Evolutionary conservation across 2,329 filamentous ascomycete genomes (phyloP).

Genomic region (Fusarium ambrosium): DNA sequence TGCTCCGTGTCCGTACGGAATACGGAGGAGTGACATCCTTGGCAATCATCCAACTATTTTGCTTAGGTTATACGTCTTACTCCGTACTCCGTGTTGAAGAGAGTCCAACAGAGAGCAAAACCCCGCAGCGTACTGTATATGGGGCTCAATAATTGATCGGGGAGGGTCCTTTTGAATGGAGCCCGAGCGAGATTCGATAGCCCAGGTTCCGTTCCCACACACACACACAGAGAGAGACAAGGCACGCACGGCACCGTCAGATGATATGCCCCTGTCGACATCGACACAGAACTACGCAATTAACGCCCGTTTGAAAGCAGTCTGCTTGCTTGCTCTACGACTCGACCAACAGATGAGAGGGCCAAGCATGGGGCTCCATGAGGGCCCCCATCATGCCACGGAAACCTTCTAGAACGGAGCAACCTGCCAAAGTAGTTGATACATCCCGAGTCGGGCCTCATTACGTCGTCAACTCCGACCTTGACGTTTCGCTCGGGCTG

Average conservation of each 20-base stretch:
- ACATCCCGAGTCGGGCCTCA: constrained; percentile 15
- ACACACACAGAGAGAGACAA: not conserved
- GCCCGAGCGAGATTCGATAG: constrained; percentile 9
- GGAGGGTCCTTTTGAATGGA: not conserved
- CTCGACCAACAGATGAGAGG: not conserved
- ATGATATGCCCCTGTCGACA: constrained; percentile 5
- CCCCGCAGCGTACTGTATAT: not conserved
- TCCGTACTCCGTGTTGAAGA: not conserved
- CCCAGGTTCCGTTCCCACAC: constrained; percentile 1
- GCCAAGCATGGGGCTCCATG: not conserved
- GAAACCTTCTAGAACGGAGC: constrained; percentile 40
- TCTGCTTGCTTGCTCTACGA: not conserved
- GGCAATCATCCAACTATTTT: not conserved
- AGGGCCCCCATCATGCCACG: not conserved
- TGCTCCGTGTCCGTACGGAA: not conserved
- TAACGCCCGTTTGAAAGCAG: not conserved
- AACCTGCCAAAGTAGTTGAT: constrained; percentile 18
- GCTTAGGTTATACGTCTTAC: not conserved
- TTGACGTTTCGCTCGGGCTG: not conserved
- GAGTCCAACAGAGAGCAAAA: not conserved
- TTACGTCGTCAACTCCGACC: constrained; percentile 33
- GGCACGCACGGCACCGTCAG: not conserved
- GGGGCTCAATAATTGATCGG: not conserved
- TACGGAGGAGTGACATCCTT: constrained; percentile 1
- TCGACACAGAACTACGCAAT: constrained; percentile 8